Percentiles rank a stretch among this genome's conserved stretches.
Conservation (phyloP, 2,329 filamentous ascomycete species). For the Cytospora leucostoma region DNA sequence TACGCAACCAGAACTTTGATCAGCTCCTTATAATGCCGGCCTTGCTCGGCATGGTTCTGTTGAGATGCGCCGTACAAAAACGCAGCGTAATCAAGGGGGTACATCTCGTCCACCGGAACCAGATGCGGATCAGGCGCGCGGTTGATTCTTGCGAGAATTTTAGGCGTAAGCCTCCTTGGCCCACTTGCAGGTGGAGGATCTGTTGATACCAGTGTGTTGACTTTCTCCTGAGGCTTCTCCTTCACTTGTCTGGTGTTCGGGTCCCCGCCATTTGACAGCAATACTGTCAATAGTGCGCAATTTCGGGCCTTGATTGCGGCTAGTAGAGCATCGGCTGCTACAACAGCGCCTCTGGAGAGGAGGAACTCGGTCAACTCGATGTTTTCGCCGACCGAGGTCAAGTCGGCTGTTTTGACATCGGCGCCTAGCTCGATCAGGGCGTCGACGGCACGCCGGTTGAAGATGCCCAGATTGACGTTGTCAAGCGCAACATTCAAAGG, state of each 20-base stretch:
- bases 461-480: neutral
- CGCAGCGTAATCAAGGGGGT: conserved; percentile 10
- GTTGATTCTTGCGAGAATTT: too few relatives aligned
- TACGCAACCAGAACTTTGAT: conserved; percentile 1
- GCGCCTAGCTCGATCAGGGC: conserved; percentile 4
- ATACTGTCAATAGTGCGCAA: neutral
- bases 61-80: neutral
- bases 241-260: neutral
- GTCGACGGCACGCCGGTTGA: conserved; percentile 7
- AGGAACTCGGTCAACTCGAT: neutral
- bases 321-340: conserved; percentile 1
- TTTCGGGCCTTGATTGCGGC: conserved; percentile 1
- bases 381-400: neutral
- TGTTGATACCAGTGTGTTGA: neutral
- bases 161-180: too few relatives aligned
- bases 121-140: neutral
- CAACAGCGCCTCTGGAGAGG: conserved; percentile 1
- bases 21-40: neutral
- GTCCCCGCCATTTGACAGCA: conserved; percentile 4
- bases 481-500: neutral
- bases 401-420: conserved; percentile 1
- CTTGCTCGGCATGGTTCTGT: neutral
- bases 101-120: neutral
- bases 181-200: neutral
- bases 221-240: too few relatives aligned